Base-by-base conservation (phyloP, 2,329 filamentous ascomycete species). In the Botrytis cinerea region DNA sequence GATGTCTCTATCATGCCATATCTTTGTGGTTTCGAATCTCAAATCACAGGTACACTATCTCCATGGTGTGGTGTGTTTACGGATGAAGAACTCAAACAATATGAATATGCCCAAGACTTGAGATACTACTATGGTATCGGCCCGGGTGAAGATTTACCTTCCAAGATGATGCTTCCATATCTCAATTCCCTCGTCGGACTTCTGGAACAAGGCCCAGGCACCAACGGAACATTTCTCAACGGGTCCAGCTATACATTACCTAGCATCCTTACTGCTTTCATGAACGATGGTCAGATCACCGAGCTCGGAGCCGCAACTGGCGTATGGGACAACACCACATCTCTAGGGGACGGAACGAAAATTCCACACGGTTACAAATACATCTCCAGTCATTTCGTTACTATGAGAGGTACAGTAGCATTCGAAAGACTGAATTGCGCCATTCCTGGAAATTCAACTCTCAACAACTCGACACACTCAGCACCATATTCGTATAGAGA, bases 1-100 rank as follows among this genome's bases (percentile, higher is more conserved):
- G 88, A 92, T 73, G 83, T 90, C 60, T 83, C 82, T 12, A 85
- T 86, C 62, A 89, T 92, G 68, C 89, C 90, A 0, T 92, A 92
- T 77, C 84, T 92, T n/a, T 93, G 91, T 77, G 91, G 89, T 6
- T 93, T 91, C 74, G 91, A 93, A 78, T 89, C 87, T 4, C 90
- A 92, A 77, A 91, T 92, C 75, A 88, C 85, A 0, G 90, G 90
- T 1, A 82, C 82, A 2, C 80, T 88, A 6, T 91, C 88, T 7
- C 88, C 89, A 0, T 92, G 88, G 83, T 92, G 91, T 79, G 83
- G 83, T 69, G 83, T 91, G 25, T 90, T 91, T 77, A 89, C 86
- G 4, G 83, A 90, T 48, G 83, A 88, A 4, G 91, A 93, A 80
- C 84, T 91, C 72, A 83, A 86, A 45, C 82, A 87, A 76, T 92